These are phyloP conservation scores for Kodamaea restingae DNA, from an alignment of 805 yeast species.

Conservation along the genomic window DNA sequence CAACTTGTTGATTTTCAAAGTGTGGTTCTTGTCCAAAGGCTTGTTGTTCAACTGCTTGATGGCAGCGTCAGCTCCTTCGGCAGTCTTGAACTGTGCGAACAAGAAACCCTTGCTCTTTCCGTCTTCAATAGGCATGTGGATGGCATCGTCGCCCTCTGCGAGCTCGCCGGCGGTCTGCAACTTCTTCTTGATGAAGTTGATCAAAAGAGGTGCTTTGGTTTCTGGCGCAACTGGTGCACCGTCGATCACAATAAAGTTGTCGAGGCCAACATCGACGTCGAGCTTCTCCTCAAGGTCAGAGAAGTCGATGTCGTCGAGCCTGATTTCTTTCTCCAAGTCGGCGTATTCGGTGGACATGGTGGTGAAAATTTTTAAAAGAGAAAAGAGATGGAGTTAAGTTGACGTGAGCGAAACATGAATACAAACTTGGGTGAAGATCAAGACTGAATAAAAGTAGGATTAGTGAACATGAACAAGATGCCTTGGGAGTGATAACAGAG, in stretches of 20 bases:
- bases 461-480: too few relatives aligned
- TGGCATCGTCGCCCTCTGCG: conserved; percentile 52
- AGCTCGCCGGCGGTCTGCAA: conserved; percentile 77
- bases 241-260: conserved; percentile 79
- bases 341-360: conserved; percentile 12
- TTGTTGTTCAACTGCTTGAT: conserved; percentile 79
- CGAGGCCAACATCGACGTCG: conserved; percentile 57
- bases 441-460: too few relatives aligned
- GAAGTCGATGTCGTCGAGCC: conserved; percentile 61
- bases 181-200: conserved; percentile 79
- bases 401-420: neutral
- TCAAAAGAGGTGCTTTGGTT: conserved; percentile 74
- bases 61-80: conserved; percentile 69
- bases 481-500: too few relatives aligned
- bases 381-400: neutral
- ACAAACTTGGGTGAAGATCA: neutral
- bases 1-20: conserved; percentile 77
- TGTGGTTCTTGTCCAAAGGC: conserved; percentile 90
- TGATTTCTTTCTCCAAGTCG: conserved; percentile 38
- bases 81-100: conserved; percentile 74
- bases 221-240: conserved; percentile 97
- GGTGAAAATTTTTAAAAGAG: conserved; percentile 7
- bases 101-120: conserved; percentile 83
- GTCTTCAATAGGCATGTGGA: conserved; percentile 75
- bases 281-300: conserved; percentile 80